Evolutionary conservation across 1,284 basidiomycete species (phyloP), one percentile per base, ranked within the genome.

Genomic region (Porodaedalea pini): DNA sequence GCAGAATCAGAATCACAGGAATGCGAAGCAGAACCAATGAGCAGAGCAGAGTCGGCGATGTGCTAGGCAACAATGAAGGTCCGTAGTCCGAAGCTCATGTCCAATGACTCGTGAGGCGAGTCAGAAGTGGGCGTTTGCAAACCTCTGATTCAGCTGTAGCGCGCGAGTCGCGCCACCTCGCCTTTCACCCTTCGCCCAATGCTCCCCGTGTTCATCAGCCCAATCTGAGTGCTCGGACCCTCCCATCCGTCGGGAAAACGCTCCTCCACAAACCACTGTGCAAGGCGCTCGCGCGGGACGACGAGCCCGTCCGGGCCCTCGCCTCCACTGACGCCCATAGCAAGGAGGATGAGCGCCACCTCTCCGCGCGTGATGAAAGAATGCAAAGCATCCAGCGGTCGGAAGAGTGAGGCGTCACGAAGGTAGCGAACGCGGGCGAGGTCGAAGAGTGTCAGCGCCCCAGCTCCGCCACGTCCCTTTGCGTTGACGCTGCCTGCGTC

Each of bases 321-420:
- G 11, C 44, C 45, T 1, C 21, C 23, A 6, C n/a, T 13, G 11
- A 45, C 32, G 8, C 48, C 49, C 15, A 60, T 19, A 4, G 51
- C 21, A 11, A 44, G 44, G 5, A 72, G 49, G 11, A 66, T 66
- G 52, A 73, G 63, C 37, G 69, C 67, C 57, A 68, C 67, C 58
- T 72, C 71, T 2, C 71, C 71, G n/a, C 66, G 64, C 10, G 71
- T 69, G 60, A 73, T 65, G 59, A 67, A 67, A 8, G 64, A 63
- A 31, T 72, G 70, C 15, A 71, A 11, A 21, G 44, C 31, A 57
- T 69, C 66, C 23, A 71, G 60, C 17, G 57, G 62, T 6, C 34
- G 54, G 15, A 50, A 45, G 51, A 69, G 62, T 3, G 58, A 17
- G 11, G 48, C 52, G 52, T 68, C 65, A 51, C 70, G 63, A 31